Percentiles rank a stretch among this genome's conserved stretches.
These are phyloP conservation scores for Ganoderma resinaceum DNA, from an alignment of 1,284 basidiomycete genomes.

Conservation along the genomic window DNA sequence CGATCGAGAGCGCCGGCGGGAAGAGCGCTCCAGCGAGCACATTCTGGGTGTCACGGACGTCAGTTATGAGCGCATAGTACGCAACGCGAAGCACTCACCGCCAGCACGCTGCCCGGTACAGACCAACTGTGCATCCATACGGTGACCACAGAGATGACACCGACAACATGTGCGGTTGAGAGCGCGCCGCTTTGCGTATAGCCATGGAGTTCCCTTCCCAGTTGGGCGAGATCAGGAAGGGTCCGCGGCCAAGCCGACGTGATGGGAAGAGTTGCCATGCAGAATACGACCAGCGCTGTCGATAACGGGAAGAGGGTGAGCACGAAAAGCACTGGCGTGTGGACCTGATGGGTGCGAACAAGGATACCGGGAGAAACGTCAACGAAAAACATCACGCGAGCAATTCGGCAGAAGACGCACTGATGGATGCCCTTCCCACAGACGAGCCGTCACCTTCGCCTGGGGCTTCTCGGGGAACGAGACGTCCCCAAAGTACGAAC, in stretches of 20 bases:
- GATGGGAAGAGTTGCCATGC: constrained; percentile 69
- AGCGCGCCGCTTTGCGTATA: constrained; percentile 75
- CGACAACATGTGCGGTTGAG: constrained; percentile 74
- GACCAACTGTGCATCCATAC: constrained; percentile 97
- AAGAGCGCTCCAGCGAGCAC: constrained; percentile 89
- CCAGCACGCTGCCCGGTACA: constrained; percentile 88
- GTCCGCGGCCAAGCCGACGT: constrained; percentile 79
- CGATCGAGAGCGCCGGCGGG: constrained; percentile 79
- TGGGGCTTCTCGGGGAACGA: constrained; percentile 49
- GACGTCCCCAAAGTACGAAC: constrained; percentile 55
- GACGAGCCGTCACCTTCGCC: constrained; percentile 39
- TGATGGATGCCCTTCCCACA: constrained; percentile 52
- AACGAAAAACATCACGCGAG: constrained; percentile 33
- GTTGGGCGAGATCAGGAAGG: constrained; percentile 72
- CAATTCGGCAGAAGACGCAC: constrained; percentile 45
- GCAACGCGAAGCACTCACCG: constrained; percentile 58
- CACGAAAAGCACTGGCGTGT: constrained; percentile 70
- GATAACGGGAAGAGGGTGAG: constrained; percentile 72
- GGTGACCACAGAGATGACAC: constrained; percentile 84
- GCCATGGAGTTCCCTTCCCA: constrained; percentile 76
- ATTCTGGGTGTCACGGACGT: constrained; percentile 60
- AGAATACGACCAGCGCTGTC: constrained; percentile 55
- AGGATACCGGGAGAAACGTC: constrained; percentile 19
- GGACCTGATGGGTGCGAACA: constrained; percentile 49
- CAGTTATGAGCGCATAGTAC: constrained; percentile 21